Base-by-base conservation (phyloP, 345 rosid genomes). In the Aquilaria sinensis region DNA sequence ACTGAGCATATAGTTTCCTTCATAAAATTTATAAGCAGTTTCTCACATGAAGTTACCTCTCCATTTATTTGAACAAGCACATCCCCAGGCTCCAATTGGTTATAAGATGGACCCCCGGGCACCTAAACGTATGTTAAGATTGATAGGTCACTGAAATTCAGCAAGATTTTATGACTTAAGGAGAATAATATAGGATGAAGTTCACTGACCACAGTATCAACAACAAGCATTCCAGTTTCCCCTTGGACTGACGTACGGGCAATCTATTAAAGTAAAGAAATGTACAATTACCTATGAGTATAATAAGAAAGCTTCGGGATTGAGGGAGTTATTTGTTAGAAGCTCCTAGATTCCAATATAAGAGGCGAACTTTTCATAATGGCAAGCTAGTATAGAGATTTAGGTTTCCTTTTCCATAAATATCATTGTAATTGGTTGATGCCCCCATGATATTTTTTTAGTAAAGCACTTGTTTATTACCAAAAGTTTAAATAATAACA, bases 211-310 rank as follows among this genome's bases (percentile, higher is more conserved):
- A 83, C 90, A 64, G 94, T 83, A 65, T 93, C 97, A 51, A 86
- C 95, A 64, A 93, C 97, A 52, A 93, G 98, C 92, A 93, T 86
- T 75, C 97, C 98, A 52, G 94, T 93, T 81, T 90, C 98, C 68
- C 78, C 89, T 6, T 73, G 67, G 32, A 85, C 84, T 68, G 92
- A 90, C 62, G 94, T 94, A 73, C 98, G 82, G 54, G 83, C 96
- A 63, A 88, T 77, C 98, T 93, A 72, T 29, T n/a, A 57, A 52
- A 53, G 60, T 57, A 68, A 79, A 74, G 37, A 74, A 37, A 7
- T 37, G 43, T 37, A 37, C 43, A 37, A 7, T 37, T 3, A 37
- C 4, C 43, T 37, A 3, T 37, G 7, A 37, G 43, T 7, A 7
- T 37, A 37, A 37, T 7, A 37, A 37, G 43, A 7, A 37, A 37